phyloP scores from a whole-genome alignment of 164 flowering plant genomes.

The Vitis cinerea region DNA sequence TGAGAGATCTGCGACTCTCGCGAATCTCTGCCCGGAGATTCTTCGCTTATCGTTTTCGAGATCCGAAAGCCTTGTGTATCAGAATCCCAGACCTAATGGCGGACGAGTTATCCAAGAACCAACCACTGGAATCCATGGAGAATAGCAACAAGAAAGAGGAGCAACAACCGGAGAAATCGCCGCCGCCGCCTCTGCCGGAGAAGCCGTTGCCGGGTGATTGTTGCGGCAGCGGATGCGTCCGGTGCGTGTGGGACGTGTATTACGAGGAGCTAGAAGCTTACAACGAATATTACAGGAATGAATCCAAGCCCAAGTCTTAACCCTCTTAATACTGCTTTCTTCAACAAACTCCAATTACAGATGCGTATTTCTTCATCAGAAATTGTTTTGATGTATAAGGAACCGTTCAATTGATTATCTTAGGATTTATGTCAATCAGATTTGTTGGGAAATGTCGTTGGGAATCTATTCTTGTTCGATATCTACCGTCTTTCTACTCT shows the following conservation, averaged over 20 bases:
- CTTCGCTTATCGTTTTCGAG: background rate
- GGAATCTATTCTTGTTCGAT: too few species aligned
- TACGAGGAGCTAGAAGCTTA: slow-evolving; percentile 91
- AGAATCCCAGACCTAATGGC: background rate
- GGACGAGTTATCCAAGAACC: background rate
- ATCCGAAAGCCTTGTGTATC: background rate
- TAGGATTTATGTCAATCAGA: too few species aligned
- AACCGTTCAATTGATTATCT: too few species aligned
- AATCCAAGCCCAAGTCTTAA: slow-evolving; percentile 7
- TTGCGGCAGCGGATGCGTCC: slow-evolving; percentile 93
- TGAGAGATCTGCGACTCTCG: background rate
- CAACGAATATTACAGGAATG: slow-evolving; percentile 32
- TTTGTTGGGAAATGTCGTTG: too few species aligned
- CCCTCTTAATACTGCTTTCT: background rate
- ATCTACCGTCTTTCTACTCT: too few species aligned
- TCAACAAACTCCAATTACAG: too few species aligned
- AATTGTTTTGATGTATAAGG: too few species aligned
- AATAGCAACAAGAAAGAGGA: background rate
- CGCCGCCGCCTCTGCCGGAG: slow-evolving; percentile 73
- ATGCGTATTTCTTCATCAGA: too few species aligned
- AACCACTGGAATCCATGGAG: background rate
- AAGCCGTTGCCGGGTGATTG: slow-evolving; percentile 91
- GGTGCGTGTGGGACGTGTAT: slow-evolving; percentile 95
- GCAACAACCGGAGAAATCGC: background rate
- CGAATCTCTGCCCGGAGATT: background rate